Evolutionary conservation across 129 eudicot species (phyloP), one percentile per base, ranked within the genome.

Genomic region (Flaveria linearis): DNA sequence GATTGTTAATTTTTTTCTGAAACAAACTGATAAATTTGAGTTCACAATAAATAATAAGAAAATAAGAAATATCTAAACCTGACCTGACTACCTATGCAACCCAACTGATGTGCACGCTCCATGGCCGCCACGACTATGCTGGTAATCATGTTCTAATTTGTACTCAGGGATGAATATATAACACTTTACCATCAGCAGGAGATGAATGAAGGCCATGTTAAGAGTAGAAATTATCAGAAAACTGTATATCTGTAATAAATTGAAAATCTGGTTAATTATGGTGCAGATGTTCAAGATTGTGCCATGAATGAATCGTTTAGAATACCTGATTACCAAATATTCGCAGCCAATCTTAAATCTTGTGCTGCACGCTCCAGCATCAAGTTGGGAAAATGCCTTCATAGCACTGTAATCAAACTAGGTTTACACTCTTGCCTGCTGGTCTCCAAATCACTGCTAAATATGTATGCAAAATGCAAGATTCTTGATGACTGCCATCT

Each of bases 401-500:
- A 91, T 22, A 51, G 81, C 76, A 66, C 72, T 80, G 86, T 75
- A 76, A 75, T 87, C 63, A 93, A 91, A 64, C 72, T 78, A 4
- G 98, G 97, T 53, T 84, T 84, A 82, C 46, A 45, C 16, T 88
- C 97, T 11, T 91, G 98, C 82, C 73, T 22, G 7, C 36, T 82
- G 22, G 84, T 93, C 60, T 78, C 85, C 56, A 93, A 93, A 82
- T 85, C 93, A 9, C 75, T 93, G 55, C 97, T 93, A 72, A 93
- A 91, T 65, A 85, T 93, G 97, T 93, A 93, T 80, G 97, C 93
- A 47, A 93, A 93, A 74, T 87, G 89, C 77, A 82, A 83, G 45
- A 79, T 75, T 47, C 77, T 87, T 65, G 84, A 83, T 46, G 96
- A 93, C 66, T 81, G 87, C 53, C 79, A 79, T 78, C 73, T 70